Conservation (phyloP, 129 eudicot genomes). For the Scalesia atractyloides region DNA sequence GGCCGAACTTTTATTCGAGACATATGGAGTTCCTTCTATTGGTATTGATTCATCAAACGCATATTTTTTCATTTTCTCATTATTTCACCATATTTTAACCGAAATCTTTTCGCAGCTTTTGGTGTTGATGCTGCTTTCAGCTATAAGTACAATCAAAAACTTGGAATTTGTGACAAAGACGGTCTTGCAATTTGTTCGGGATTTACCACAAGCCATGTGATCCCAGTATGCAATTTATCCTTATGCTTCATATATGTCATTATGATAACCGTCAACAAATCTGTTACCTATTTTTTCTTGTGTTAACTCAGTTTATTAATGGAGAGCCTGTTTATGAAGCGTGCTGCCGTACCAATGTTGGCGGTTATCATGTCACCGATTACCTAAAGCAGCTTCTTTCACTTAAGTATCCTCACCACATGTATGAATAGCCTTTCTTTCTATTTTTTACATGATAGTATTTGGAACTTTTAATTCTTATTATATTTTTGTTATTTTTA, state of each 20-base stretch:
- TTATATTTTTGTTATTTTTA: slow-evolving; percentile 8
- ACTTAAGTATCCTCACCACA: slow-evolving; percentile 87
- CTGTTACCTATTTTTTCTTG: not conserved
- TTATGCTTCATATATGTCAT: slow-evolving; percentile 14
- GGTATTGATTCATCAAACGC: slow-evolving; percentile 45
- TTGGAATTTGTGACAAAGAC: slow-evolving; percentile 64
- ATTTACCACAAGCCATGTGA: slow-evolving; percentile 84
- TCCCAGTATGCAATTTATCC: slow-evolving; percentile 63
- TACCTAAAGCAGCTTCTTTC: slow-evolving; percentile 97
- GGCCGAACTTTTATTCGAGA: slow-evolving; percentile 95
- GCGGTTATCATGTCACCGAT: slow-evolving; percentile 94
- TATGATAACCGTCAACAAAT: not conserved
- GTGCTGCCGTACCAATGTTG: slow-evolving; percentile 94
- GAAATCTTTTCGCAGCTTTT: slow-evolving; percentile 56
- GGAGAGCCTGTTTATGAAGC: slow-evolving; percentile 99
- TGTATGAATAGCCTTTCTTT: slow-evolving; percentile 47
- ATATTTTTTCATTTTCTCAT: slow-evolving; percentile 2
- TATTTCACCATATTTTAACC: not conserved
- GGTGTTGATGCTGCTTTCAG: slow-evolving; percentile 96
- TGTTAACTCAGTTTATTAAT: slow-evolving; percentile 64
- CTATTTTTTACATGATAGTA: slow-evolving; percentile 7
- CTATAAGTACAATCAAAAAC: slow-evolving; percentile 75
- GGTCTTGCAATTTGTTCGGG: slow-evolving; percentile 94
- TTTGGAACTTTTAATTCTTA: not conserved
- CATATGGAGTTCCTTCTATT: slow-evolving; percentile 97